These are phyloP conservation scores for Linnemannia schmuckeri DNA, from an alignment of 192 early-diverging fungal genomes.

Conservation along the genomic window DNA sequence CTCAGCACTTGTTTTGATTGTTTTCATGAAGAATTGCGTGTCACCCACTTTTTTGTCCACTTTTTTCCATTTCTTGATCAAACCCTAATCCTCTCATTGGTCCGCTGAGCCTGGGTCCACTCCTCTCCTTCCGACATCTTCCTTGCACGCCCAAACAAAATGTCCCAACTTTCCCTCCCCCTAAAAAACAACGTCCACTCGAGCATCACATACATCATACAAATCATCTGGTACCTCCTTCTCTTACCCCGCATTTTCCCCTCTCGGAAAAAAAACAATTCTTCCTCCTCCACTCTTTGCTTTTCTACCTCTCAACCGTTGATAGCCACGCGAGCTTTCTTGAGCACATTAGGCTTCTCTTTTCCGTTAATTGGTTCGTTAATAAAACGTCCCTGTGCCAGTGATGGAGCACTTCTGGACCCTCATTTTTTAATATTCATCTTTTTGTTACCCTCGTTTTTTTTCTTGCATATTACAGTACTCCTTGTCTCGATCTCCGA, in stretches of 20 bases:
- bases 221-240: not conserved
- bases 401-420: no score
- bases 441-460: not conserved
- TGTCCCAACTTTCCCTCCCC: no score
- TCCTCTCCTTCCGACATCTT: not conserved
- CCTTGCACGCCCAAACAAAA: not conserved
- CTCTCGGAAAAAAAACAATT: not conserved
- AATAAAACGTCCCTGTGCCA: not conserved
- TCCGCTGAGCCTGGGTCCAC: not conserved
- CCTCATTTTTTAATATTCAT: not conserved
- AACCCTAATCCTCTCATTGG: not conserved
- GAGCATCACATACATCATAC: not conserved
- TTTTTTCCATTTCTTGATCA: no score
- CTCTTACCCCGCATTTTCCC: not conserved
- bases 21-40: not conserved
- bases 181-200: not conserved
- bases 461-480: not conserved
- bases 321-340: not conserved
- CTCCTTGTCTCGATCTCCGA: not conserved
- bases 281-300: not conserved
- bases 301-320: not conserved
- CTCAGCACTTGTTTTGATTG: not conserved
- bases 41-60: slow-evolving; percentile 1
- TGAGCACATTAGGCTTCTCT: not conserved
- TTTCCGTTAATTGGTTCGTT: not conserved